A percentile compares a stretch with the other conserved stretches of the same genome.
Conservation (phyloP, 2,329 filamentous ascomycete genomes). For the Exophiala calicioides region DNA sequence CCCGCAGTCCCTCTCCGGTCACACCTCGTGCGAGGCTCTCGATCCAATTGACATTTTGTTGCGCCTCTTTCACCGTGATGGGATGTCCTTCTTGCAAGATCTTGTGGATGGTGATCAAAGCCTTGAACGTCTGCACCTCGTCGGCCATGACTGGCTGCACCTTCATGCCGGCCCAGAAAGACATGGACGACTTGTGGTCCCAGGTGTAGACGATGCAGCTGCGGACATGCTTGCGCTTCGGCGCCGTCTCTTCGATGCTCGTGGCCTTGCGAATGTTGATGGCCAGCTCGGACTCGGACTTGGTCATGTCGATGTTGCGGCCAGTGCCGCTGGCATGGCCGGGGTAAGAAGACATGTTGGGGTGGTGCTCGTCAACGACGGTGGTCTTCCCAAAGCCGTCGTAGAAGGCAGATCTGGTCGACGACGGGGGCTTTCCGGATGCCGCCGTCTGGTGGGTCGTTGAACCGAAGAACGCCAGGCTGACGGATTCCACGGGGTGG, state of each 20-base stretch:
- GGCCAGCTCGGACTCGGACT: constrained; percentile 63
- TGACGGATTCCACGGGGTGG: no score
- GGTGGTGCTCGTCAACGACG: constrained; percentile 17
- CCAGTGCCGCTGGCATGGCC: constrained; percentile 22
- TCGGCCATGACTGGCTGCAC: constrained; percentile 92
- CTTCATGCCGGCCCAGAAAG: constrained; percentile 98
- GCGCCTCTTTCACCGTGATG: constrained; percentile 80
- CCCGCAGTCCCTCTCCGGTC: constrained; percentile 77
- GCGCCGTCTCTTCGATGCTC: constrained; percentile 54
- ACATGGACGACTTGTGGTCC: constrained; percentile 93
- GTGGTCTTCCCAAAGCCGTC: constrained; percentile 27
- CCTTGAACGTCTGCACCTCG: constrained; percentile 98
- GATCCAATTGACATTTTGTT: constrained; percentile 85
- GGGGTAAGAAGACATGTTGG: constrained; percentile 29
- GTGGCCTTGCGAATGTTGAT: constrained; percentile 70
- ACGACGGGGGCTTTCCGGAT: constrained; percentile 16
- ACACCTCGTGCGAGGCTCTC: constrained; percentile 86
- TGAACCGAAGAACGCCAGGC: constrained; percentile 24
- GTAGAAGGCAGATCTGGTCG: constrained; percentile 17
- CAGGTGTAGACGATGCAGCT: constrained; percentile 98
- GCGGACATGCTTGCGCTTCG: constrained; percentile 80
- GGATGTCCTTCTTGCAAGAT: constrained; percentile 97
- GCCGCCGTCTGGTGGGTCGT: constrained; percentile 7
- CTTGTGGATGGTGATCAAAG: constrained; percentile 95
- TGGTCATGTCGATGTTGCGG: constrained; percentile 30